Base-by-base conservation (phyloP, 106 monocot genomes). In the Allium fistulosum region DNA sequence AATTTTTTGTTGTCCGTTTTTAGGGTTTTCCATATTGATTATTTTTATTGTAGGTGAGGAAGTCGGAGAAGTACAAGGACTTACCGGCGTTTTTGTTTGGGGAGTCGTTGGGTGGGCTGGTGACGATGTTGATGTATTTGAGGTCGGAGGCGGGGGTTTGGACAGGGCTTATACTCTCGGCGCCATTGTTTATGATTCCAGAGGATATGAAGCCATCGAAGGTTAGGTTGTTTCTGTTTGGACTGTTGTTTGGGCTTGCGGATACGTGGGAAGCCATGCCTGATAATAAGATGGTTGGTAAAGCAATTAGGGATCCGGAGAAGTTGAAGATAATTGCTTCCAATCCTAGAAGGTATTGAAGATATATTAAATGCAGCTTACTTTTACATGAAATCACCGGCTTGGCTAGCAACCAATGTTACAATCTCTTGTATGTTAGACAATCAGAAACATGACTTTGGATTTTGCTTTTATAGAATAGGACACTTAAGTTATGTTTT, bases 191-290 rank as follows among this genome's bases (percentile, higher is more conserved):
- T 76, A 74, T 88, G 28, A 89, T 97, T 0, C 97, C 92, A 10
- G 97, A 92, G 17, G 92, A 90, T 55, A 92, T 92, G 97, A 87
- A 87, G 62, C 97, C 97, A 7, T 97, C 97, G 10, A 56, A 67
- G 59, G 14, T 82, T 17, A 77, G 74, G 17, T 68, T 97, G n/a
- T 92, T 97, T 75, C 3, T 83, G 48, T 97, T 68, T 76, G 92
- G 97, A 16, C 79, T 97, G 18, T 70, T 97, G 55, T 81, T 97
- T 59, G 97, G 97, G 9, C 17, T 80, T 10, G 97, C 97, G 17
- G 97, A 97, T 66, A 89, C 89, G 1, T 97, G 97, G 97, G 78
- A 80, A 53, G 82, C 82, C 28, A 89, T 97, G 97, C 89, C 97
- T 45, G 92, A 97, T 58, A 87, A 83, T 62, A 92, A 81, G 71